Evolutionary conservation across 495 filamentous ascomycete species (phyloP).

Genomic region (Hyaloscypha variabilis): DNA sequence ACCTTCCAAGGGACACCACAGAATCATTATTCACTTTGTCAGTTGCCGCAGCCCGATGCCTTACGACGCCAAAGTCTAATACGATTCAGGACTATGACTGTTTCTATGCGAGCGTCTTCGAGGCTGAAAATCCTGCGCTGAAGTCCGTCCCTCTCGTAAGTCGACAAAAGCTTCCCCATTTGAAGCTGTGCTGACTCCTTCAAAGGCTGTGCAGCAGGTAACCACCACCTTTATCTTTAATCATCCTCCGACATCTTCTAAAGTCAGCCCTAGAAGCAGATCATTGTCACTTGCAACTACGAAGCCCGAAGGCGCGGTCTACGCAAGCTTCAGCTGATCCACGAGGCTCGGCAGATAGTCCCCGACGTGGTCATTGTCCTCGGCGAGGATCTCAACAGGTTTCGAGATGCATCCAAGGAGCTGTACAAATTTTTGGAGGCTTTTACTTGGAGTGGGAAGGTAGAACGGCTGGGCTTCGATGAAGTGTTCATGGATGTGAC

Average conservation of each 20-base stretch:
- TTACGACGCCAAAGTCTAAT: conserved; percentile 22
- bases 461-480: conserved; percentile 85
- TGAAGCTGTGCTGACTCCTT: conserved; percentile 23
- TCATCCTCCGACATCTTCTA: conserved; percentile 2
- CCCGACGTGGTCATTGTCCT: conserved; percentile 84
- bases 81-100: conserved; percentile 78
- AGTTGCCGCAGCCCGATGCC: conserved; percentile 26
- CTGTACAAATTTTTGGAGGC: conserved; percentile 69
- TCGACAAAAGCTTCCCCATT: neutral
- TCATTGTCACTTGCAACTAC: conserved; percentile 95
- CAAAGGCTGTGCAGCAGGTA: conserved; percentile 65
- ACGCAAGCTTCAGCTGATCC: conserved; percentile 80
- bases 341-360: conserved; percentile 76
- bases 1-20: conserved; percentile 52
- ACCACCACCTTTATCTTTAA: conserved; percentile 6
- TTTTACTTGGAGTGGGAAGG: conserved; percentile 73
- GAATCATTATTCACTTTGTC: conserved; percentile 84
- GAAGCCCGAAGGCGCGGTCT: conserved; percentile 77
- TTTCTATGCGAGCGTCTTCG: conserved; percentile 91
- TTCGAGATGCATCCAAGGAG: conserved; percentile 82
- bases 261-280: conserved; percentile 63
- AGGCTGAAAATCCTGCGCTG: conserved; percentile 74
- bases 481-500: conserved; percentile 79
- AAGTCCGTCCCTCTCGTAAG: conserved; percentile 66
- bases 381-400: conserved; percentile 84